Percentiles rank a stretch among this genome's conserved stretches.
phyloP scores from a whole-genome alignment of 2,329 filamentous ascomycete species.

The Leptographium flavum region DNA sequence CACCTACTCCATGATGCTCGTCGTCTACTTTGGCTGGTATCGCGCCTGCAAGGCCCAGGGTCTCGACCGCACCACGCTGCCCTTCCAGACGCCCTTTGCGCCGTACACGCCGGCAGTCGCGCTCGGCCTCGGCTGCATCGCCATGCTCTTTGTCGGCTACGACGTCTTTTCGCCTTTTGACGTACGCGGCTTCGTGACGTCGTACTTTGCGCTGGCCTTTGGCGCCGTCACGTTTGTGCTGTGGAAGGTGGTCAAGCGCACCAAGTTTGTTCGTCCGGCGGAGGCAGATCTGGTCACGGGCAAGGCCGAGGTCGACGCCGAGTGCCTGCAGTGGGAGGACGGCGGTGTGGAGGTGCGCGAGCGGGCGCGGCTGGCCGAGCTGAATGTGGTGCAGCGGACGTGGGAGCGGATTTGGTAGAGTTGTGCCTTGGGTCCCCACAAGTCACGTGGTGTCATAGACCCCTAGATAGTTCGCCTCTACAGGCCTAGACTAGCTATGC shows the following conservation, averaged over 20 bases:
- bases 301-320: conserved; percentile 17
- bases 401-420: conserved; percentile 11
- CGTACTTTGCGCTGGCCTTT: conserved; percentile 42
- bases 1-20: conserved; percentile 29
- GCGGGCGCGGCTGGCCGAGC: conserved; percentile 7
- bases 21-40: conserved; percentile 32
- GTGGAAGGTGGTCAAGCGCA: conserved; percentile 49
- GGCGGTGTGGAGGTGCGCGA: conserved; percentile 10
- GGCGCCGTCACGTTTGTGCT: conserved; percentile 35
- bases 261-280: conserved; percentile 10
- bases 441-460: no score
- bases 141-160: conserved; percentile 35
- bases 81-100: conserved; percentile 21
- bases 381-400: conserved; percentile 3
- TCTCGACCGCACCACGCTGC: conserved; percentile 20
- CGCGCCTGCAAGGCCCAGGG: conserved; percentile 15
- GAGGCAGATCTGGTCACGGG: conserved; percentile 13
- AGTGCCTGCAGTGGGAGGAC: conserved; percentile 22
- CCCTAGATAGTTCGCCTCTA: no score
- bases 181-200: conserved; percentile 31
- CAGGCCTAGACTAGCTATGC: no score
- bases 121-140: conserved; percentile 2
- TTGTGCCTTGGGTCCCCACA: no score
- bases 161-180: conserved; percentile 32
- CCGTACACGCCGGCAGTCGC: conserved; percentile 22